Evolutionary conservation across 345 rosid species (phyloP), one percentile per base, ranked within the genome.

Genomic region (Combretum micranthum): DNA sequence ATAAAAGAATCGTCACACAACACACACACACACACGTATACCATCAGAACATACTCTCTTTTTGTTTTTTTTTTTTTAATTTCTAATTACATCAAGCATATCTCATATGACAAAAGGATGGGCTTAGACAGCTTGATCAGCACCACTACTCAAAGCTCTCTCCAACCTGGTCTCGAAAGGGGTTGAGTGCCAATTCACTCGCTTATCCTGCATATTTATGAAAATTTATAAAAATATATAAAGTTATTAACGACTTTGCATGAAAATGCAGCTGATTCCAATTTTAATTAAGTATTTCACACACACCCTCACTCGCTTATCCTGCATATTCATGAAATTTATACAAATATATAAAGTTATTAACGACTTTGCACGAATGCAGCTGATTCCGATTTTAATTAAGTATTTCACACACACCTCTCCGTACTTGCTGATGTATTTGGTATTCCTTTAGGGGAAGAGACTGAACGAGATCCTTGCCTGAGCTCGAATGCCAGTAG

Each of bases 91-190:
- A 25, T 5, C 9, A 5, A 11, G 9, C 32, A 53, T 53, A 20
- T 32, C 19, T 4, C 19, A 2, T n/a, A 43, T 25, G 23, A 39
- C 43, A 15, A 37, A 5, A 53, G 44, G 14, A 53, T 12, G 22
- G 9, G 44, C 2, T 4, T 15, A 10, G 10, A 17, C 57, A 11
- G 44, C 42, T 23, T 47, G 52, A 58, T 47, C 67, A 64, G 72
- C 62, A 58, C 47, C 67, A 61, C 72, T 69, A 55, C 66, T 72
- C 84, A 93, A 69, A 77, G 95, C 97, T 82, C 84, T 85, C 80
- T 93, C 98, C 76, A 93, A 70, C 80, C 95, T 82, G 12, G 83
- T 81, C 74, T 87, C 97, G 63, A 87, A 93, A 42, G 99, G 99
- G 13, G 97, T 93, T 21, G 92, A 80, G 55, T 90, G 83, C 97